phyloP scores from a whole-genome alignment of 768 basidiomycete genomes.

The Hypsizygus marmoreus region DNA sequence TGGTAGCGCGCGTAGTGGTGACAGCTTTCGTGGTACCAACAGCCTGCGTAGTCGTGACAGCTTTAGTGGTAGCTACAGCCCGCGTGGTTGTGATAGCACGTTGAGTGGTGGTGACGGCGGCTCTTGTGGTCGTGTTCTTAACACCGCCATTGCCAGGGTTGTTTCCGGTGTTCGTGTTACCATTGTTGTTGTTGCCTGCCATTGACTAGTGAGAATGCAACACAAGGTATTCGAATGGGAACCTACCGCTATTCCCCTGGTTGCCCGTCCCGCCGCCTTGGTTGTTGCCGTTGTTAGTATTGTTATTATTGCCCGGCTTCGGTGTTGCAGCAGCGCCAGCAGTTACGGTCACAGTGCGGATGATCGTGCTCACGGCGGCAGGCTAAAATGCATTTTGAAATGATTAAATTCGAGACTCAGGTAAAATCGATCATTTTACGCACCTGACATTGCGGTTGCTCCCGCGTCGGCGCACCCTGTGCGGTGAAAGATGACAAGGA shows the following conservation, averaged over 20 bases:
- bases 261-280: slow-evolving; percentile 6
- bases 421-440: no score
- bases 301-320: slow-evolving; percentile 10
- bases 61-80: no score
- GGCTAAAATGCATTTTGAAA: no score
- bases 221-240: no score
- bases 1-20: background rate
- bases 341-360: slow-evolving; percentile 38
- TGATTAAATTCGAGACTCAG: no score
- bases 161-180: slow-evolving; percentile 13
- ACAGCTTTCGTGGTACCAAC: background rate
- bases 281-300: slow-evolving; percentile 10
- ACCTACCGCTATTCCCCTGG: slow-evolving; percentile 2
- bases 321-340: slow-evolving; percentile 25
- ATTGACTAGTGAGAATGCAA: background rate
- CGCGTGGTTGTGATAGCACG: background rate
- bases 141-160: slow-evolving; percentile 3
- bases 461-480: slow-evolving; percentile 32
- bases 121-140: background rate
- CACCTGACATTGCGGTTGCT: no score
- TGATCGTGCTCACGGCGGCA: slow-evolving; percentile 24
- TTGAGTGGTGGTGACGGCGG: background rate
- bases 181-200: slow-evolving; percentile 12
- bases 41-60: background rate
- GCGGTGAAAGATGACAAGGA: slow-evolving; percentile 34